Conservation (phyloP, 164 flowering plant genomes). For the Macadamia integrifolia region DNA sequence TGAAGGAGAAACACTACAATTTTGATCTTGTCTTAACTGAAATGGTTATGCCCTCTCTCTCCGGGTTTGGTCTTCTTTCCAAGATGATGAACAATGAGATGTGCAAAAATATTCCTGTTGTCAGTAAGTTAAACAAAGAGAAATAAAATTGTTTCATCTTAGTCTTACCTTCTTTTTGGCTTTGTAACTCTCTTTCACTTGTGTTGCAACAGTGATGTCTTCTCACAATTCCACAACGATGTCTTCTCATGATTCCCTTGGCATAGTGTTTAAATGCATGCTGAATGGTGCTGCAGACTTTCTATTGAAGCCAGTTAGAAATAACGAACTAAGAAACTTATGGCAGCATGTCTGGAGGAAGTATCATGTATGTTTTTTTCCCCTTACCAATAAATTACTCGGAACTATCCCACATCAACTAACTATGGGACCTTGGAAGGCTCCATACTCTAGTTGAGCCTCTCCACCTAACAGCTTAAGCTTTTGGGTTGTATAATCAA, state of each 20-base stretch:
- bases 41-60: slow-evolving; percentile 42
- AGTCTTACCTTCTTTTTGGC: background rate
- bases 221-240: too few relatives aligned
- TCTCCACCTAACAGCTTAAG: too few relatives aligned
- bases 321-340: slow-evolving; percentile 43
- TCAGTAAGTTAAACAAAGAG: slow-evolving; percentile 26
- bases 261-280: slow-evolving; percentile 51
- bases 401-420: too few relatives aligned
- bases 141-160: background rate
- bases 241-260: slow-evolving; percentile 49
- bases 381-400: too few relatives aligned
- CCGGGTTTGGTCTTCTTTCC: slow-evolving; percentile 45
- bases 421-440: too few relatives aligned
- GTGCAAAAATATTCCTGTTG: slow-evolving; percentile 40
- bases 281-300: slow-evolving; percentile 52
- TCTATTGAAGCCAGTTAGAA: slow-evolving; percentile 50
- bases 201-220: slow-evolving; percentile 32
- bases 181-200: slow-evolving; percentile 2
- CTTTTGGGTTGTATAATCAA: too few relatives aligned
- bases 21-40: slow-evolving; percentile 47
- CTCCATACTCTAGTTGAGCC: too few relatives aligned
- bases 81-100: slow-evolving; percentile 40
- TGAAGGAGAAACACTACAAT: slow-evolving; percentile 27
- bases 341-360: slow-evolving; percentile 68
- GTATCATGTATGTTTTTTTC: slow-evolving; percentile 24